A percentile compares a stretch with the other conserved stretches of the same genome.
These are phyloP conservation scores for Amaranthus cruentus DNA, from an alignment of 148 eudicot species.

Conservation along the genomic window DNA sequence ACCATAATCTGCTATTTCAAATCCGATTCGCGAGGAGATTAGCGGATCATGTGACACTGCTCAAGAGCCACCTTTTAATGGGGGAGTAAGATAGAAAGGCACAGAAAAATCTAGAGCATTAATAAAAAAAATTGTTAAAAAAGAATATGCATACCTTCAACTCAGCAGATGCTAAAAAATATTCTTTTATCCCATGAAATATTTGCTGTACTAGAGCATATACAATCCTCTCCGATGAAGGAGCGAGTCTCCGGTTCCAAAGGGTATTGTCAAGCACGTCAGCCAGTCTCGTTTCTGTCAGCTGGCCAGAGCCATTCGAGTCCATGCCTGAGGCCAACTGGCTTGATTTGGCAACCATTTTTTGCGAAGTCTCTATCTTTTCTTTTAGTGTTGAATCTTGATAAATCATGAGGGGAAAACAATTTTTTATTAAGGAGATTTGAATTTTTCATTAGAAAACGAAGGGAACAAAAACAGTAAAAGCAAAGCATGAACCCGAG, in stretches of 20 bases:
- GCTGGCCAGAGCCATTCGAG: constrained; percentile 47
- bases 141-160: constrained; percentile 49
- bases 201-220: constrained; percentile 96
- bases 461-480: neutral
- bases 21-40: no score
- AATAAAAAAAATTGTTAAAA: neutral
- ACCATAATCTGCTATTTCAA: no score
- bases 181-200: constrained; percentile 95
- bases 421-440: neutral
- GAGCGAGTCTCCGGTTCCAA: constrained; percentile 95
- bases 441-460: neutral
- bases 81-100: neutral
- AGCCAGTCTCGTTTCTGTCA: constrained; percentile 90
- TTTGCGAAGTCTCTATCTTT: constrained; percentile 52
- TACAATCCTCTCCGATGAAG: constrained; percentile 96
- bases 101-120: neutral
- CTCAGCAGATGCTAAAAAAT: constrained; percentile 93
- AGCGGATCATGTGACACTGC: no score
- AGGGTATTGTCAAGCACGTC: constrained; percentile 93
- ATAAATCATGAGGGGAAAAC: constrained; percentile 30
- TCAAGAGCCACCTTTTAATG: neutral
- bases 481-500: neutral
- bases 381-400: constrained; percentile 63
- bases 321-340: constrained; percentile 54
- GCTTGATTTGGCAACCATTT: constrained; percentile 52